A percentile compares a stretch with the other conserved stretches of the same genome.
Evolutionary conservation across 495 filamentous ascomycete genomes (phyloP).

Genomic region (Talaromyces trachyspermus): DNA sequence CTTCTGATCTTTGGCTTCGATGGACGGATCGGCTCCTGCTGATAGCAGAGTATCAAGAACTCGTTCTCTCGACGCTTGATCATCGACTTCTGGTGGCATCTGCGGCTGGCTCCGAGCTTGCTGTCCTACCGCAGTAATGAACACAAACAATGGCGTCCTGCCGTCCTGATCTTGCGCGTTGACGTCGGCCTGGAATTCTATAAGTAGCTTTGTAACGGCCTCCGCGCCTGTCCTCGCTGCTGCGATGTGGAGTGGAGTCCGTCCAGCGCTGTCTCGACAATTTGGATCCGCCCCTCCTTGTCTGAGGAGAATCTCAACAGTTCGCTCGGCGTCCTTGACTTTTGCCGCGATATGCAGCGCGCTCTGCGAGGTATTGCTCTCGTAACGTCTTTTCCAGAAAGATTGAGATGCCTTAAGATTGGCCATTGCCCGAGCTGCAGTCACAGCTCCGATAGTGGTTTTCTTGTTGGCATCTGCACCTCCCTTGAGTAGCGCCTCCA

Average conservation of each 20-base stretch:
- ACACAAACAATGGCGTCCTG: conserved; percentile 8
- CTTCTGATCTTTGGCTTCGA: not conserved
- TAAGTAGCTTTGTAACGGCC: conserved; percentile 11
- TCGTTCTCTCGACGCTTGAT: not conserved
- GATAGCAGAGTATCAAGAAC: conserved; percentile 3
- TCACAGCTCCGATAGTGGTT: not conserved
- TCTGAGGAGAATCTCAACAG: not conserved
- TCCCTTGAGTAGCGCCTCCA: conserved; percentile 3
- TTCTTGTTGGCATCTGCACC: conserved; percentile 4
- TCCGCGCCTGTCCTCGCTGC: conserved; percentile 1
- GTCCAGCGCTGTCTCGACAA: not conserved
- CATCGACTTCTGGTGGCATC: not conserved
- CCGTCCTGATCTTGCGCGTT: conserved; percentile 8
- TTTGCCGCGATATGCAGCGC: conserved; percentile 6
- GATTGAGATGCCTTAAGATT: not conserved
- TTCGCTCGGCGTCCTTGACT: not conserved
- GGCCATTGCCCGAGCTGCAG: not conserved
- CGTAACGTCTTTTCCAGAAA: not conserved
- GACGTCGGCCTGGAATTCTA: conserved; percentile 11
- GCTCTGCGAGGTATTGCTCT: not conserved
- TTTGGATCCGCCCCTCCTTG: conserved; percentile 2
- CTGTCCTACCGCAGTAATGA: not conserved
- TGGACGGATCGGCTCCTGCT: conserved; percentile 1
- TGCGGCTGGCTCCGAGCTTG: not conserved
- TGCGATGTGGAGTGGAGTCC: conserved; percentile 4